A percentile compares a stretch with the other conserved stretches of the same genome.
These are phyloP conservation scores for Cutaneotrichosporon sp. DNA, from an alignment of 1,284 basidiomycete genomes.

Conservation along the genomic window DNA sequence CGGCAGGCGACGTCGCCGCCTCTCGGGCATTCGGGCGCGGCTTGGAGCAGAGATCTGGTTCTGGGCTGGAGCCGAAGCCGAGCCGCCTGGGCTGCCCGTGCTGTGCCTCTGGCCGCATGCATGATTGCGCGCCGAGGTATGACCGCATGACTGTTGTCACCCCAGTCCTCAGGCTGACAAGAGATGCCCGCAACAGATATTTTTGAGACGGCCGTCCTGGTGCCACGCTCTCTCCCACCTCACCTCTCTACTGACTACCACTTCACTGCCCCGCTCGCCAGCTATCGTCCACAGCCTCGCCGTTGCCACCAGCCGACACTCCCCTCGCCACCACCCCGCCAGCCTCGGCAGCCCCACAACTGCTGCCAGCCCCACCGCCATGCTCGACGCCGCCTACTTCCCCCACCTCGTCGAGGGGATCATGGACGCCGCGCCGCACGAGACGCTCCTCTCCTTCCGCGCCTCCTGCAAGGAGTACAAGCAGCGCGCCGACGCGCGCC, in stretches of 20 bases:
- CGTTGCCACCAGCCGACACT: no score
- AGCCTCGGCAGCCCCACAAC: no score
- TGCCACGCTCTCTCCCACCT: not conserved
- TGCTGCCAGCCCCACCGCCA: not conserved
- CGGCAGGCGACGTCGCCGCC: no score
- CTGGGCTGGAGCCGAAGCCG: not conserved
- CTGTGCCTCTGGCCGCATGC: not conserved
- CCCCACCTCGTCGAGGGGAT: slow-evolving; percentile 8
- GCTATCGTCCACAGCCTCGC: no score
- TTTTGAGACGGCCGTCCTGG: not conserved
- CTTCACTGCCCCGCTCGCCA: no score
- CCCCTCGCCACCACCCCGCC: no score
- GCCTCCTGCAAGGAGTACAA: slow-evolving; percentile 9
- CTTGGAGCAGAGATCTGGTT: not conserved
- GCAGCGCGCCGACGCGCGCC: slow-evolving; percentile 5
- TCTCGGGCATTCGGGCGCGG: not conserved
- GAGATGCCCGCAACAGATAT: no score
- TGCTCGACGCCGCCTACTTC: slow-evolving; percentile 4
- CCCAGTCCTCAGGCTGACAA: not conserved
- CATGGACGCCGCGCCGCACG: slow-evolving; percentile 4
- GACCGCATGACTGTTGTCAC: not conserved
- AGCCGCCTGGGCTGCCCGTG: no score
- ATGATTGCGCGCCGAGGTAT: not conserved
- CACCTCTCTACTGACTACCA: not conserved
- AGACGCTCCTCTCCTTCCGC: slow-evolving; percentile 11